phyloP scores from a whole-genome alignment of 192 early-diverging fungal genomes.

The Backusella tuberculispora region DNA sequence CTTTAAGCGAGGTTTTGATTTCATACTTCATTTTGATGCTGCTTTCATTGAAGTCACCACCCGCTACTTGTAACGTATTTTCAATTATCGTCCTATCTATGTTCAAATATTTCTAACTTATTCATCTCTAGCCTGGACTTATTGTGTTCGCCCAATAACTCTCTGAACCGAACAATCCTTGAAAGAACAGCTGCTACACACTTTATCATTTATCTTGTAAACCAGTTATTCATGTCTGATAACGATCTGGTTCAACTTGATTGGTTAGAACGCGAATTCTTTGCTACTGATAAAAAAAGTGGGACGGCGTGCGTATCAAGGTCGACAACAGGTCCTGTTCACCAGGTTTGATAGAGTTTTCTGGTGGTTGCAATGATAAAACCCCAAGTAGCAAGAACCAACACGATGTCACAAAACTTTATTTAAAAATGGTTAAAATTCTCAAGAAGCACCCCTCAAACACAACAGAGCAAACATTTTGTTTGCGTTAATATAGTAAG shows the following conservation, averaged over 20 bases:
- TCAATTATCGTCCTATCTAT: constrained; percentile 59
- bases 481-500: neutral
- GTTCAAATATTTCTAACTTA: constrained; percentile 22
- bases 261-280: too few relatives aligned
- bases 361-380: neutral
- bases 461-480: neutral
- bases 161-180: constrained; percentile 1
- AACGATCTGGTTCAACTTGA: too few relatives aligned
- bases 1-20: neutral
- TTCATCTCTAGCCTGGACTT: constrained; percentile 20
- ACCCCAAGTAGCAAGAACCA: constrained; percentile 12
- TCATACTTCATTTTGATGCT: neutral
- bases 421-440: constrained; percentile 6
- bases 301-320: constrained; percentile 14
- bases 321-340: constrained; percentile 1
- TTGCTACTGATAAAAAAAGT: too few relatives aligned
- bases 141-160: constrained; percentile 13
- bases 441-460: neutral
- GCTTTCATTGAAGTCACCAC: constrained; percentile 38
- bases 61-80: constrained; percentile 50
- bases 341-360: constrained; percentile 1
- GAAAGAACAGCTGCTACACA: constrained; percentile 16
- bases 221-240: too few relatives aligned
- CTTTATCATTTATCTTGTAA: neutral
- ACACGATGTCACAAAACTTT: constrained; percentile 1